Evolutionary conservation across 805 yeast genomes (phyloP), one percentile per base, ranked within the genome.

Genomic region (Kazachstania psychrophila): DNA sequence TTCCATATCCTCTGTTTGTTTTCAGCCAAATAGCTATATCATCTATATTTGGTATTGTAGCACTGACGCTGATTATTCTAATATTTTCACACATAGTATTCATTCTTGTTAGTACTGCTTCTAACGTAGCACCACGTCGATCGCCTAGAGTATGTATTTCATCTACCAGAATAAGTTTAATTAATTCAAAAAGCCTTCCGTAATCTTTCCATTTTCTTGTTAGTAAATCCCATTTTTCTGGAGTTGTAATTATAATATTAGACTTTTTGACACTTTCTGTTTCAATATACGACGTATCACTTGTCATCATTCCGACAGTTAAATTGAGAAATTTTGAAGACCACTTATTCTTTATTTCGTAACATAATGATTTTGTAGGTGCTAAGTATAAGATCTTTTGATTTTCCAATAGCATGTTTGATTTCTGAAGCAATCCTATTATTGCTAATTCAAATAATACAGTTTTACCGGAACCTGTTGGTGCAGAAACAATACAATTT

Each of bases 401-500:
- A 20, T 55, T 54, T 9, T 30, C 43, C 0, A 44, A 23, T 5
- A 37, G 33, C 3, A 31, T 23, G 9, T 40, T 23, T 8, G 28
- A 16, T 11, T 37, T 38, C 15, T 53, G 56, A 16, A 64, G 47
- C 6, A 61, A 51, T 28, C 62, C 51, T 16, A 70, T 41, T 2
- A 74, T 69, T 0, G 77, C 75, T 28, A 74, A 47, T 47, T 73
- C 79, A 46, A 72, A 72, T 5, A 73, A 49, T 0, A 66, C 75
- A 0, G 79, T 72, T 43, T 74, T 74, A 0, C 80, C 79, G 0
- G 79, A 72, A 0, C 79, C 79, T 0, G 79, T 72, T 1, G 80
- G 79, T 4, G 79, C 60, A 28, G 74, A 64, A 8, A 73, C 56
- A 4, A 73, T 69, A 43, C 69, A 66, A 40, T 71, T 73, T 22